These are phyloP conservation scores for Diatrype stigma DNA, from an alignment of 2,329 filamentous ascomycete genomes.

Conservation along the genomic window DNA sequence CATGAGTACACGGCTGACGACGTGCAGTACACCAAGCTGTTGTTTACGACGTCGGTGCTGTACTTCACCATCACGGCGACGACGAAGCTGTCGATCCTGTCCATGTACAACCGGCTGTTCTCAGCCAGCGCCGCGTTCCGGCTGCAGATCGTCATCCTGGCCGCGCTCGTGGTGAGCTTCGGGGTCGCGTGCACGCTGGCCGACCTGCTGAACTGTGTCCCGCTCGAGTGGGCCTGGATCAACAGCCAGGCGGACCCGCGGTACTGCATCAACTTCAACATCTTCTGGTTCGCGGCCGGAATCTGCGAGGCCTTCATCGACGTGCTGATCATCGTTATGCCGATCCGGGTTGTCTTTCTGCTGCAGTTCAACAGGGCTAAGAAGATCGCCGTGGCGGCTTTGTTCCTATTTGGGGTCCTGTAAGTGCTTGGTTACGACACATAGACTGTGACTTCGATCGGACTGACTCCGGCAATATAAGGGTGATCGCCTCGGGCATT, in stretches of 20 bases:
- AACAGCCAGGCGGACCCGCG: slow-evolving; percentile 15
- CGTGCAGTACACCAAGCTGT: slow-evolving; percentile 6
- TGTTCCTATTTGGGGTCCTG: slow-evolving; percentile 15
- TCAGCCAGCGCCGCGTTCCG: slow-evolving; percentile 17
- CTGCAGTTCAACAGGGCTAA: slow-evolving; percentile 9
- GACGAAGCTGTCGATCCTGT: slow-evolving; percentile 22
- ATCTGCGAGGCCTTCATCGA: slow-evolving; percentile 13
- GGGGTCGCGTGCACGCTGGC: slow-evolving; percentile 17
- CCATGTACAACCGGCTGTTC: slow-evolving; percentile 26
- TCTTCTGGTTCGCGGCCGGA: slow-evolving; percentile 17
- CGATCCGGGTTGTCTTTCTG: slow-evolving; percentile 9
- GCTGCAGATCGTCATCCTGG: slow-evolving; percentile 8
- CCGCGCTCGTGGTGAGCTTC: slow-evolving; percentile 9
- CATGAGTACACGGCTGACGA: slow-evolving; percentile 2
- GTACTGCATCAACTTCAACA: slow-evolving; percentile 23
- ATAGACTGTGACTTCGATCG: not conserved
- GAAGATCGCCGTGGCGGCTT: slow-evolving; percentile 14
- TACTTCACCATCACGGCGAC: slow-evolving; percentile 22
- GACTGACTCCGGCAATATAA: not conserved
- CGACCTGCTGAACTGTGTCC: slow-evolving; percentile 19
- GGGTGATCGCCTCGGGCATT: slow-evolving; percentile 10
- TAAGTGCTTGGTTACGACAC: slow-evolving; percentile 1
- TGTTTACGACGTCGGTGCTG: slow-evolving; percentile 16
- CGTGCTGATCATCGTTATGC: slow-evolving; percentile 11
- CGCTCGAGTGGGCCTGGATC: slow-evolving; percentile 17